Evolutionary conservation across 805 yeast species (phyloP), one percentile per base, ranked within the genome.

Genomic region (Hanseniaspora singularis): DNA sequence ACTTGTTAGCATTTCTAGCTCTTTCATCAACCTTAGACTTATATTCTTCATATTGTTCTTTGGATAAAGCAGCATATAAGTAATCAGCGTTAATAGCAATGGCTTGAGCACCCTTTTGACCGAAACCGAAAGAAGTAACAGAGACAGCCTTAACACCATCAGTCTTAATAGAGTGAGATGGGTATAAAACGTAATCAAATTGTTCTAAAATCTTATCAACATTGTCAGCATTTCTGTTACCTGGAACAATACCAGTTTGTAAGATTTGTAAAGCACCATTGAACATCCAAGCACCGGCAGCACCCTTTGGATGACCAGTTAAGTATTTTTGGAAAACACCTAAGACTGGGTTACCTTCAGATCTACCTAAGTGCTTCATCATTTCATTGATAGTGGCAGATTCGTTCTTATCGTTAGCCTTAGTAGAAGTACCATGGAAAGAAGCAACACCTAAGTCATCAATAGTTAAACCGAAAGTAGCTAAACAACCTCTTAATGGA

Each of bases 201-300:
- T 85, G 76, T 69, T 86, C 86, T 63, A 92, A 72, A 19, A 72
- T 62, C 60, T 77, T 72, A 68, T 92, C 99, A 57, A 92, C 77
- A 63, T 92, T 92, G 67, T 92, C 99, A 54, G 98, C 98, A 61
- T 92, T 94, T 68, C 96, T 79, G 76, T 92, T 92, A 66, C 99
- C 99, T 57, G 98, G 98, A 57, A 92, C 95, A 59, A 88, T 61
- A 67, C 98, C 97, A 59, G 83, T 66, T 70, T 85, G 82, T 64
- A 92, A 72, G 56, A 88, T 79, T 72, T 92, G 99, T 56, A 92
- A 70, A 49, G 86, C 95, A 68, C 99, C 99, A 67, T 92, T 94
- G 76, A 92, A 70, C 98, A 92, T 92, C 98, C 98, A 92, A 50
- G 99, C 97, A 75, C 96, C 99, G 50, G 99, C 99, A 58, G 98